Base-by-base conservation (phyloP, 2,329 filamentous ascomycete species). In the Colletotrichum echinochloae region DNA sequence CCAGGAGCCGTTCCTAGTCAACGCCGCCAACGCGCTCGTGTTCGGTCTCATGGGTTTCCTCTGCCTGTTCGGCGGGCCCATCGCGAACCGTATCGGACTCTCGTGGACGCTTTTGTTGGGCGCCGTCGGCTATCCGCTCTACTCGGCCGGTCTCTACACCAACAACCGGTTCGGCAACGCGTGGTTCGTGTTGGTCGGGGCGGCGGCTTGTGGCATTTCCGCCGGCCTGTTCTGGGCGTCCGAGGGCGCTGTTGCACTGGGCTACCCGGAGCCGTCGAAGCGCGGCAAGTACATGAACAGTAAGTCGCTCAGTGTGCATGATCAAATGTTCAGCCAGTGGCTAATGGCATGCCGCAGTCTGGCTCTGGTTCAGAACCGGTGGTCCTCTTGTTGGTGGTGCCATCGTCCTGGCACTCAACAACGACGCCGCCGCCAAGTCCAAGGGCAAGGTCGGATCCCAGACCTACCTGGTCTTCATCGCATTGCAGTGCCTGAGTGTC, bases 151-250 rank as follows among this genome's bases (percentile, higher is more conserved):
- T 2, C 76, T 87, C 0, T 87, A 87, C 73, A 81, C 80, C 60
- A 85, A 86, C 74, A 85, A 86, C 74, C 79, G 83, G 5, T 86
- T 80, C 72, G 86, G 85, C 7, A 87, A 85, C 59, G 83, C 80
- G 18, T 87, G 85, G 85, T 81, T 87, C 37, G 84, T 87, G 1
- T 78, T 86, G 0, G 75, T 87, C 6, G 85, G 85, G 23, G 82
- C 84, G 4, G 84, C 81, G 1, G 77, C 81, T 4, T 87, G 84
- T 74, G 85, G 85, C 37, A 74, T 86, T 30, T 83, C 81, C 1
- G 85, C 85, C 0, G 84, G 84, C 1, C 76, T 86, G 1, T 86
- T 87, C 77, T 87, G 85, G 85, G 83, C 83, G 0, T 80, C 81
- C 11, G 85, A 87, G 74, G 85, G 84, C 16, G 84, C 85, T 0